These are phyloP conservation scores for Candida insectorum DNA, from an alignment of 805 yeast genomes.

Conservation along the genomic window DNA sequence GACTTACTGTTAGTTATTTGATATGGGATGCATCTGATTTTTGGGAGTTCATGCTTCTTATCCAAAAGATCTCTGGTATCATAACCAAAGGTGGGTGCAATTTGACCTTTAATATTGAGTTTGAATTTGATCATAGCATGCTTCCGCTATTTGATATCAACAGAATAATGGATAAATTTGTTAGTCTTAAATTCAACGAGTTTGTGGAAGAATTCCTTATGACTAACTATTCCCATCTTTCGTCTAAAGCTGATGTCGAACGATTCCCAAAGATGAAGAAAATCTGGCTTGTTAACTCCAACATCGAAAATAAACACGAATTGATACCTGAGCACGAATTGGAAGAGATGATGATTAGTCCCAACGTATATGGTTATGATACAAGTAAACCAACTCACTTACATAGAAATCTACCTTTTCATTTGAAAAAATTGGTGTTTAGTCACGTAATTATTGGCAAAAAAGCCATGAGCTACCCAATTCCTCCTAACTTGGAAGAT, in stretches of 20 bases:
- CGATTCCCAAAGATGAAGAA: conserved; percentile 11
- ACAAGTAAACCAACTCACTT: conserved; percentile 11
- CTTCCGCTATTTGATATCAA: conserved; percentile 9
- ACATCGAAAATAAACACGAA: too few relatives aligned
- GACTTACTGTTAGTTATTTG: conserved; percentile 15
- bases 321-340: too few relatives aligned
- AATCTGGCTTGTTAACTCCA: conserved; percentile 17
- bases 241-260: conserved; percentile 4
- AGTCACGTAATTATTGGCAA: conserved; percentile 10
- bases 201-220: conserved; percentile 6
- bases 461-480: neutral
- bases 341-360: too few relatives aligned
- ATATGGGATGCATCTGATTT: conserved; percentile 15
- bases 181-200: neutral
- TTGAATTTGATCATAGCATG: conserved; percentile 19
- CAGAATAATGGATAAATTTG: conserved; percentile 1
- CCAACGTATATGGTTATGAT: conserved; percentile 14
- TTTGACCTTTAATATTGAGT: conserved; percentile 14
- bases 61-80: neutral
- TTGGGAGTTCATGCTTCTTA: conserved; percentile 7
- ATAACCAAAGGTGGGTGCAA: too few relatives aligned
- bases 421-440: conserved; percentile 9
- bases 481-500: conserved; percentile 5
- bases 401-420: conserved; percentile 7
- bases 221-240: conserved; percentile 7